Base-by-base conservation (phyloP, 140 eudicot species). In the Cichorium intybus region DNA sequence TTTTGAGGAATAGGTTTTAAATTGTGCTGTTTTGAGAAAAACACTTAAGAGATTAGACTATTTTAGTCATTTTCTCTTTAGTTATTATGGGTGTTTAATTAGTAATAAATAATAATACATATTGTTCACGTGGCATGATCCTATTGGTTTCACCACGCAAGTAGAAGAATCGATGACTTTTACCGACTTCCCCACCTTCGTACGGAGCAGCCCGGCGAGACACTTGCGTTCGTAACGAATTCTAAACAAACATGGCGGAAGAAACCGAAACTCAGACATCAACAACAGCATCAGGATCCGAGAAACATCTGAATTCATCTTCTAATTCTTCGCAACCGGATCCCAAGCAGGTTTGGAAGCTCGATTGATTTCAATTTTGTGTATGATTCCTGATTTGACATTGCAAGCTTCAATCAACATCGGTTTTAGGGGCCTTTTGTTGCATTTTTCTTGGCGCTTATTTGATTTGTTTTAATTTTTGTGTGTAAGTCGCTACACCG, bases 241-340 rank as follows among this genome's bases (percentile, higher is more conserved):
- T 48, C 24, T 2, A 2, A 47, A 10, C 60, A 64, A 50, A 59
- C 16, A 84, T 84, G 91, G 84, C 84, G 47, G 82, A 84, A 70
- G 65, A 56, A 24, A 47, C 79, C 59, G 68, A 56, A 49, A 60
- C 55, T 45, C 82, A 54, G 23, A n/a, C 80, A 16, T 65, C 76
- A 41, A 48, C 64, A 56, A 33, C 80, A 21, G 47, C 80, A 27
- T 22, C 71, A 56, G 71, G 66, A 55, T 75, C 80, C 54, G 53
- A 68, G 10, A 55, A 69, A 7, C 64, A 67, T 14, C 7, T 73
- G 10, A 51, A 43, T 52, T 41, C 77, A 24, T 45, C 51, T 16
- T 55, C 75, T 60, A 37, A 72, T 20, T 52, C 73, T n/a, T 24
- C 69, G 4, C 63, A 43, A 60, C 21, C 79, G 18, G 29, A 35